Percentiles rank a stretch among this genome's conserved stretches.
phyloP scores from a whole-genome alignment of 495 filamentous ascomycete genomes.

The Penicillium lividum region DNA sequence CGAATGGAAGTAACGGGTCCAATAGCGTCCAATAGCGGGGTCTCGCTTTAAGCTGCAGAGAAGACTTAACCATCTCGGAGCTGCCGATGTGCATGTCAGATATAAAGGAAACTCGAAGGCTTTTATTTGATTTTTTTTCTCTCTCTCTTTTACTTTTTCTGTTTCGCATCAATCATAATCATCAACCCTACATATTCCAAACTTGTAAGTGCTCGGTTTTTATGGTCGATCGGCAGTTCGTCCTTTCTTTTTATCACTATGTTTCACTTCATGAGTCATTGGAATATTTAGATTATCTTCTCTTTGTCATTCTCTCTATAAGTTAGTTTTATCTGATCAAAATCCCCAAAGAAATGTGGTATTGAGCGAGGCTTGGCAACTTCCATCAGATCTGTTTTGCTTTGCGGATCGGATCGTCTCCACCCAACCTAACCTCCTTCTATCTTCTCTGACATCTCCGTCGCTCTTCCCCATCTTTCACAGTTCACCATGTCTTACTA shows the following conservation, averaged over 20 bases:
- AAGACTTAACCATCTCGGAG: constrained; percentile 18
- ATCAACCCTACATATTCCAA: constrained; percentile 9
- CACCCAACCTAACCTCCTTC: constrained; percentile 9
- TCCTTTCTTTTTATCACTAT: background rate
- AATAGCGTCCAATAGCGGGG: background rate
- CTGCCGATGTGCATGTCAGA: constrained; percentile 30
- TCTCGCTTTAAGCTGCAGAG: background rate
- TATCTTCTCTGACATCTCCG: constrained; percentile 5
- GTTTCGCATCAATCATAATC: background rate
- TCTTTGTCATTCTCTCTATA: constrained; percentile 1
- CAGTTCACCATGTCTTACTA: constrained; percentile 51
- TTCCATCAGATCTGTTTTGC: constrained; percentile 28
- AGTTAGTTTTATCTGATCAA: background rate
- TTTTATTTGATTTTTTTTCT: constrained; percentile 1
- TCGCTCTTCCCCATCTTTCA: constrained; percentile 3
- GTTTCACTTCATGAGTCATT: background rate
- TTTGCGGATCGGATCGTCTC: constrained; percentile 24
- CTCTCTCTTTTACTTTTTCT: constrained; percentile 2
- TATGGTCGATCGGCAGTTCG: constrained; percentile 16
- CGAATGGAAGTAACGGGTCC: background rate
- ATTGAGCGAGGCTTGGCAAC: constrained; percentile 17
- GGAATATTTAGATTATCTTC: background rate
- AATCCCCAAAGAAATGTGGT: background rate
- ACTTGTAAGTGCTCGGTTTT: constrained; percentile 12
- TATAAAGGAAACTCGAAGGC: constrained; percentile 14